Evolutionary conservation across 1,284 basidiomycete species (phyloP).

Genomic region (Apiotrichum brassicae): DNA sequence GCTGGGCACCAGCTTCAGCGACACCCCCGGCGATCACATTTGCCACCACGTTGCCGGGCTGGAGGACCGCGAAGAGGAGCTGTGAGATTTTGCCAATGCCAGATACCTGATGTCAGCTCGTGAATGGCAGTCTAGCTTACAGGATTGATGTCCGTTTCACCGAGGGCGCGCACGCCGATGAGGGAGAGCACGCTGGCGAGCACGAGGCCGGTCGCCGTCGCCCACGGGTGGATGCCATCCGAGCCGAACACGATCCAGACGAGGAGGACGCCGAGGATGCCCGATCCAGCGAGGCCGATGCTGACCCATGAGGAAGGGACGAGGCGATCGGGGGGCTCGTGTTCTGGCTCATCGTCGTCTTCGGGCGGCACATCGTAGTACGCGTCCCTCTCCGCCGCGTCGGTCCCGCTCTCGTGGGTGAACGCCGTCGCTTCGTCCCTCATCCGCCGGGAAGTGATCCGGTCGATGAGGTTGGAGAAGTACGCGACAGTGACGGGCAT

Average conservation of each 20-base stretch:
- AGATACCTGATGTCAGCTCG: conserved; percentile 52
- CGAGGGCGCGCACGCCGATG: conserved; percentile 82
- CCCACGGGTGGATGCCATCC: conserved; percentile 90
- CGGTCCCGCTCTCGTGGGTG: conserved; percentile 8
- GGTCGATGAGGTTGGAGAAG: conserved; percentile 45
- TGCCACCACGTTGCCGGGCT: conserved; percentile 88
- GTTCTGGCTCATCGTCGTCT: conserved; percentile 58
- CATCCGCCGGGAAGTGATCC: neutral
- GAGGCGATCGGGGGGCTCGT: conserved; percentile 70
- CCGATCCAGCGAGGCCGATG: conserved; percentile 60
- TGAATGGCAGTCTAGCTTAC: conserved; percentile 36
- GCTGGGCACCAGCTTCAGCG: conserved; percentile 90
- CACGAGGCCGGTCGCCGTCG: conserved; percentile 74
- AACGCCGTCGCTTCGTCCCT: conserved; percentile 17
- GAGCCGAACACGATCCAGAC: conserved; percentile 83
- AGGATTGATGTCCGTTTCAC: conserved; percentile 89
- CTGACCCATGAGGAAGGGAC: conserved; percentile 74
- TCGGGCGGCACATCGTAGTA: conserved; percentile 30
- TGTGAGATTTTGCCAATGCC: conserved; percentile 94
- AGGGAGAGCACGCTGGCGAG: conserved; percentile 78
- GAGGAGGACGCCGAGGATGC: conserved; percentile 64
- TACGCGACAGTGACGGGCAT: conserved; percentile 61
- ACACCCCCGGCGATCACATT: conserved; percentile 96
- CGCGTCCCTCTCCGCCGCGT: conserved; percentile 28
- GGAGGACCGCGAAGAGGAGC: conserved; percentile 85